phyloP scores from a whole-genome alignment of 2,329 filamentous ascomycete species.

The Colletotrichum sp. region DNA sequence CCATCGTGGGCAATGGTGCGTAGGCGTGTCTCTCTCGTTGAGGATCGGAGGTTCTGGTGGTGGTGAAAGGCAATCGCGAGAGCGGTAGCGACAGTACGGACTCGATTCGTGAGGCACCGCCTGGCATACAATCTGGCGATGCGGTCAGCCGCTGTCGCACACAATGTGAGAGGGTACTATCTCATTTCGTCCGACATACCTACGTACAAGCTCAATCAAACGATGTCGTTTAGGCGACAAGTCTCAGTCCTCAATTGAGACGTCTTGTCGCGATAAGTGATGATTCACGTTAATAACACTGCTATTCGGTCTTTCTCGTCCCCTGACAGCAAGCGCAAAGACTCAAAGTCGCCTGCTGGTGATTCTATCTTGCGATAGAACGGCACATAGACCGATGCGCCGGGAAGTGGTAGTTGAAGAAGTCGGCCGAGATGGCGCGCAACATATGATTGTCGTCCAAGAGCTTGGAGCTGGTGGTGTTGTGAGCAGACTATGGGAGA shows the following conservation, averaged over 20 bases:
- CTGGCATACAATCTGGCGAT: slow-evolving; percentile 12
- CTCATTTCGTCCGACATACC: not conserved
- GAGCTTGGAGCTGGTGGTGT: not conserved
- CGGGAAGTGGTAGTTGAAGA: slow-evolving; percentile 25
- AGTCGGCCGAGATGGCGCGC: slow-evolving; percentile 7
- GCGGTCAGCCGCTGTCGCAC: not conserved
- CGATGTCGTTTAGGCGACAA: not conserved
- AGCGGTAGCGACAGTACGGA: slow-evolving; percentile 16
- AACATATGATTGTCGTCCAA: slow-evolving; percentile 3
- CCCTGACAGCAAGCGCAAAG: slow-evolving; percentile 67
- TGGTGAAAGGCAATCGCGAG: slow-evolving; percentile 22
- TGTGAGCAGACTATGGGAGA: not conserved
- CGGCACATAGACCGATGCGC: slow-evolving; percentile 50
- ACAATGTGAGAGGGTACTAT: not conserved
- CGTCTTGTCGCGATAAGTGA: not conserved
- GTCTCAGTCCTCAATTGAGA: not conserved
- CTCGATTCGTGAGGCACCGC: not conserved
- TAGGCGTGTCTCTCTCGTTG: slow-evolving; percentile 14
- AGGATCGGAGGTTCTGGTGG: slow-evolving; percentile 21
- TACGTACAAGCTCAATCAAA: not conserved
- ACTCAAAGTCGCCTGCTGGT: slow-evolving; percentile 67
- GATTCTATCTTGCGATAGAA: slow-evolving; percentile 39
- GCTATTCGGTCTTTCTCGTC: slow-evolving; percentile 60
- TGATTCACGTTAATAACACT: not conserved
- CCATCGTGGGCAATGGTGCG: slow-evolving; percentile 7